Percentiles rank a stretch among this genome's conserved stretches.
These are phyloP conservation scores for Isatis tinctoria DNA, from an alignment of 345 rosid genomes.

Conservation along the genomic window DNA sequence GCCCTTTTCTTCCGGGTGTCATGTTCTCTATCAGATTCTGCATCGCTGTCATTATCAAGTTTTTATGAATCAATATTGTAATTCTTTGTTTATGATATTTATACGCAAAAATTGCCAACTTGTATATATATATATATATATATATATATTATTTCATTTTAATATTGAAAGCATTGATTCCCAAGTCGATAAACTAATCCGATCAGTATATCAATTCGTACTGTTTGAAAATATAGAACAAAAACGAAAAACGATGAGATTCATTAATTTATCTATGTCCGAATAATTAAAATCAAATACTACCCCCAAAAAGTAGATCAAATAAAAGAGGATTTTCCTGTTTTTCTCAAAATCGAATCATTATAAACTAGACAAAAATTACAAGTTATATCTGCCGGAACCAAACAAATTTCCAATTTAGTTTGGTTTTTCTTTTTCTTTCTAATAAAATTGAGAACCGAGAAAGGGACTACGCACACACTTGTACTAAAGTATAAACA, in stretches of 20 bases:
- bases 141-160: background rate
- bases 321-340: too few relatives aligned
- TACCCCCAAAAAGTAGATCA: too few relatives aligned
- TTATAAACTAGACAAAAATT: background rate
- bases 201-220: background rate
- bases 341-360: background rate
- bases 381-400: background rate
- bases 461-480: background rate
- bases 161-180: background rate
- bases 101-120: background rate
- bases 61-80: background rate
- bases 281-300: background rate
- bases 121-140: background rate
- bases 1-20: conserved; percentile 47
- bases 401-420: background rate
- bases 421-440: background rate
- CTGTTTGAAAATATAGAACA: too few relatives aligned
- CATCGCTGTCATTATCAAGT: conserved; percentile 43
- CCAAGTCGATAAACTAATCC: background rate
- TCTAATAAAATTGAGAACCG: background rate
- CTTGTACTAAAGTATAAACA: background rate
- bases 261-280: background rate
- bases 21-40: conserved; percentile 57
- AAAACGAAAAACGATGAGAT: too few relatives aligned
- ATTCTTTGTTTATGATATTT: background rate